A percentile compares a stretch with the other conserved stretches of the same genome.
Evolutionary conservation across 352 stramenopile species (phyloP).

Genomic region (Phytophthora citrophthora): DNA sequence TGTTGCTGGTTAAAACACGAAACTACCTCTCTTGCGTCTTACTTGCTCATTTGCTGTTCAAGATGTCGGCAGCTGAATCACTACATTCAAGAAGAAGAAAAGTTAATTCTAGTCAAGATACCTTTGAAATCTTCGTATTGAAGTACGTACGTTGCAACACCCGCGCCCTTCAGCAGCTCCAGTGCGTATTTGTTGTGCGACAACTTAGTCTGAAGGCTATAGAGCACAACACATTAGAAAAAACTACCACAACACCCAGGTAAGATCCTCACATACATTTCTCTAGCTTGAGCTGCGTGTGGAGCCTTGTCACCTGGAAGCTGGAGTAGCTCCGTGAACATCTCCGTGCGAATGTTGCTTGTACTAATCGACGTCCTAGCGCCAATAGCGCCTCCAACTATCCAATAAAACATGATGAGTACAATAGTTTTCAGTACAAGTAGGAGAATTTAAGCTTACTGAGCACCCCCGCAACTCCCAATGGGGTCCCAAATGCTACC

Average conservation of each 20-base stretch:
- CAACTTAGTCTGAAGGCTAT: slow-evolving; percentile 31
- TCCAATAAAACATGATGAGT: neutral
- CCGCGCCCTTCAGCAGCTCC: slow-evolving; percentile 24
- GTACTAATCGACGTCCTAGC: slow-evolving; percentile 15
- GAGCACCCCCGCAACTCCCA: slow-evolving; percentile 26
- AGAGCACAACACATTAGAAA: neutral
- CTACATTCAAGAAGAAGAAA: no score
- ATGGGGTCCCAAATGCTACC: slow-evolving; percentile 11
- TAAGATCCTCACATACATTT: slow-evolving; percentile 19
- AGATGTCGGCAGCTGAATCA: no score
- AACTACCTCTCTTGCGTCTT: no score
- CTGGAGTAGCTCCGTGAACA: slow-evolving; percentile 27
- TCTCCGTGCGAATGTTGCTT: slow-evolving; percentile 18
- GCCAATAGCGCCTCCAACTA: slow-evolving; percentile 25
- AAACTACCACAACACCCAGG: no score
- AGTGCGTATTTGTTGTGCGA: slow-evolving; percentile 26
- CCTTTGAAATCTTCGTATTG: no score
- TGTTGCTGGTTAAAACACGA: no score
- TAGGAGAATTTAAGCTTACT: neutral
- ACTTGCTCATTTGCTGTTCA: no score
- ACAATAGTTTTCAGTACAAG: neutral
- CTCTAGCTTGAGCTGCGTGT: slow-evolving; percentile 26
- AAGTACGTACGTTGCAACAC: slow-evolving; percentile 12
- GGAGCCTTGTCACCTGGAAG: slow-evolving; percentile 25
- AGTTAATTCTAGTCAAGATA: no score